Conservation (phyloP, 768 basidiomycete genomes). For the Podaxis rugospora region DNA sequence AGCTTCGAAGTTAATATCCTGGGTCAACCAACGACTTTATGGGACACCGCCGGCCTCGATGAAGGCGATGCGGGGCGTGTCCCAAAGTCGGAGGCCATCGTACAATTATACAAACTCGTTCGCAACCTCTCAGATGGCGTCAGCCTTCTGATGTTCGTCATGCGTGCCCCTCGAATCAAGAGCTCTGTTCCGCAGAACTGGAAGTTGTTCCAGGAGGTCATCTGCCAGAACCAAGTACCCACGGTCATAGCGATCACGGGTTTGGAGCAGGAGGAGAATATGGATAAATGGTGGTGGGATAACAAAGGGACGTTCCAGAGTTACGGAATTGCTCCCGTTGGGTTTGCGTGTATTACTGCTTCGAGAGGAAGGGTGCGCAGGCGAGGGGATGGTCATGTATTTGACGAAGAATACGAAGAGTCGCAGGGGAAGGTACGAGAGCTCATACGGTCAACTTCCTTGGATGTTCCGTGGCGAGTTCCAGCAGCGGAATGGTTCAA, state of each 20-base stretch:
- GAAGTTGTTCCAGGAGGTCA: slow-evolving; percentile 29
- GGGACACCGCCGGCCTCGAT: slow-evolving; percentile 34
- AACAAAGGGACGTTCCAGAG: slow-evolving; percentile 25
- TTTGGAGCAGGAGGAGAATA: slow-evolving; percentile 28
- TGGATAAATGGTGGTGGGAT: slow-evolving; percentile 26
- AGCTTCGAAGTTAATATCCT: slow-evolving; percentile 22
- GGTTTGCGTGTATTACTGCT: slow-evolving; percentile 37
- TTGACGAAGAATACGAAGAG: slow-evolving; percentile 13
- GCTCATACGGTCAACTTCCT: slow-evolving; percentile 5
- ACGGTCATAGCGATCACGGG: slow-evolving; percentile 34
- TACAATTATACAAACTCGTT: slow-evolving; percentile 25
- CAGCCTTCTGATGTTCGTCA: slow-evolving; percentile 35
- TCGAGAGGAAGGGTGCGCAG: slow-evolving; percentile 21
- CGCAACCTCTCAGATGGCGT: slow-evolving; percentile 29
- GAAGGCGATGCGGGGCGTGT: slow-evolving; percentile 13
- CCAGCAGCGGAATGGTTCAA: slow-evolving; percentile 5
- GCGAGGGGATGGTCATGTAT: not conserved
- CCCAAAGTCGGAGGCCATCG: slow-evolving; percentile 18
- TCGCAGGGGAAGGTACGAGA: not conserved
- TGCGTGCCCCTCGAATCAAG: slow-evolving; percentile 34
- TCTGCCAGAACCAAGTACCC: slow-evolving; percentile 34
- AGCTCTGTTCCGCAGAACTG: slow-evolving; percentile 32
- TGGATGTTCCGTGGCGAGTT: not conserved
- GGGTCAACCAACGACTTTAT: slow-evolving; percentile 22
- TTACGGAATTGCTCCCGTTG: slow-evolving; percentile 23